These are phyloP conservation scores for Quercus lobata DNA, from an alignment of 331 rosid species.

Conservation along the genomic window DNA sequence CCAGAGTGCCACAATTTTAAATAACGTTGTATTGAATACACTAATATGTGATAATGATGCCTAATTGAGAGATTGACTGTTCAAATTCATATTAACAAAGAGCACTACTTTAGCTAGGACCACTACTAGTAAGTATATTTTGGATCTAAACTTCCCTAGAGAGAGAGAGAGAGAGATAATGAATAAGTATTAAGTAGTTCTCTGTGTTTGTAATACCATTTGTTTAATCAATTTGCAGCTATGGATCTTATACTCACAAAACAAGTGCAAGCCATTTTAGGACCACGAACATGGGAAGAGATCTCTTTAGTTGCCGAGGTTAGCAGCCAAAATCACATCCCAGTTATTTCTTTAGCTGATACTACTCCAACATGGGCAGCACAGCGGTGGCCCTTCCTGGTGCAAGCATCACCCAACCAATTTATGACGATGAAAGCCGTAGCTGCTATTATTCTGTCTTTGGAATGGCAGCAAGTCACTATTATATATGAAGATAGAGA, in stretches of 20 bases:
- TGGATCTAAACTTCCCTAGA: too few species aligned
- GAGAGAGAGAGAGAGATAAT: background rate
- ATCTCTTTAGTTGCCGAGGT: slow-evolving; percentile 33
- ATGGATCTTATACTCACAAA: slow-evolving; percentile 28
- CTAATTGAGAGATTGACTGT: too few species aligned
- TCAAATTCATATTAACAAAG: too few species aligned
- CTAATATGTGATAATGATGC: too few species aligned
- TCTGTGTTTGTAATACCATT: background rate
- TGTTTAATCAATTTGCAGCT: slow-evolving; percentile 24
- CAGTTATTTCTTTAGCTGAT: slow-evolving; percentile 35
- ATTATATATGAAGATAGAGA: slow-evolving; percentile 38
- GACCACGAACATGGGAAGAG: slow-evolving; percentile 47
- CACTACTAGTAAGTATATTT: too few species aligned
- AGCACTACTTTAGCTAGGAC: too few species aligned
- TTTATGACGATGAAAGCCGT: slow-evolving; percentile 37
- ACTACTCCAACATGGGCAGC: slow-evolving; percentile 45
- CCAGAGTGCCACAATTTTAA: too few species aligned
- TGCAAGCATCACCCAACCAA: slow-evolving; percentile 32
- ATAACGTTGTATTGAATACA: too few species aligned
- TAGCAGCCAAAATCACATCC: slow-evolving; percentile 25
- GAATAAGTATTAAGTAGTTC: background rate
- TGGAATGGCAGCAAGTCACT: slow-evolving; percentile 33
- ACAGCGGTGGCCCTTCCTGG: slow-evolving; percentile 32
- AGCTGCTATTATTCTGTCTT: slow-evolving; percentile 43
- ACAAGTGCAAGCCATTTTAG: slow-evolving; percentile 36